Evolutionary conservation across 73 alveolate genomes (phyloP).

Genomic region (Paramecium pentaurelia): DNA sequence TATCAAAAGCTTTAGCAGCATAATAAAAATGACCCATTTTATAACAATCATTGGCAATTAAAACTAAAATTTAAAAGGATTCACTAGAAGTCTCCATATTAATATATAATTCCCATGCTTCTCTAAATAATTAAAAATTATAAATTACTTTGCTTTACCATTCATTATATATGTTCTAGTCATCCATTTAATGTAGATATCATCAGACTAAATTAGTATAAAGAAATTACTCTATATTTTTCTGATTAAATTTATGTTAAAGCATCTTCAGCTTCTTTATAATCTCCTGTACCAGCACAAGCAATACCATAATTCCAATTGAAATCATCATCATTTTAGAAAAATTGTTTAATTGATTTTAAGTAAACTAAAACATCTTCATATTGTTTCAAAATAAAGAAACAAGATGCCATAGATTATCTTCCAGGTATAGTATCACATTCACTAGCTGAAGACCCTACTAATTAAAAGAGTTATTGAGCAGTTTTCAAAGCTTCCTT

Average conservation of each 20-base stretch:
- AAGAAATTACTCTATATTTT: slow-evolving; percentile 40
- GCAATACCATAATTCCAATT: slow-evolving; percentile 98
- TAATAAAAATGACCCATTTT: slow-evolving; percentile 98
- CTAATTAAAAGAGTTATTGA: slow-evolving; percentile 90
- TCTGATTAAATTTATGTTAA: slow-evolving; percentile 78
- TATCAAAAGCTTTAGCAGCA: slow-evolving; percentile 97
- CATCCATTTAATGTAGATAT: slow-evolving; percentile 90
- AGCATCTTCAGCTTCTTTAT: slow-evolving; percentile 91
- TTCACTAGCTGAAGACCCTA: slow-evolving; percentile 98
- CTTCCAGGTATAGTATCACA: slow-evolving; percentile 99
- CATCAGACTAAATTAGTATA: slow-evolving; percentile 43
- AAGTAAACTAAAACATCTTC: slow-evolving; percentile 91
- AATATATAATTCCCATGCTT: slow-evolving; percentile 94
- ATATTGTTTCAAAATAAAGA: slow-evolving; percentile 82
- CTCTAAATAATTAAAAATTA: not conserved
- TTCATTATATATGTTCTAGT: slow-evolving; percentile 95
- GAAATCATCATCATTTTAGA: slow-evolving; percentile 97
- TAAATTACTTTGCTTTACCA: slow-evolving; percentile 75
- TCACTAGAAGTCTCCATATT: slow-evolving; percentile 97
- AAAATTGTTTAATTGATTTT: slow-evolving; percentile 85
- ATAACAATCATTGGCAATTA: slow-evolving; percentile 98
- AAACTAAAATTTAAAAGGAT: slow-evolving; percentile 83
- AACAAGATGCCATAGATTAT: slow-evolving; percentile 99
- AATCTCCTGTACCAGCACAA: slow-evolving; percentile 91
- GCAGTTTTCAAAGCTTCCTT: slow-evolving; percentile 94